These are phyloP conservation scores for Malus orientalis DNA, from an alignment of 306 rosid species.

Conservation along the genomic window DNA sequence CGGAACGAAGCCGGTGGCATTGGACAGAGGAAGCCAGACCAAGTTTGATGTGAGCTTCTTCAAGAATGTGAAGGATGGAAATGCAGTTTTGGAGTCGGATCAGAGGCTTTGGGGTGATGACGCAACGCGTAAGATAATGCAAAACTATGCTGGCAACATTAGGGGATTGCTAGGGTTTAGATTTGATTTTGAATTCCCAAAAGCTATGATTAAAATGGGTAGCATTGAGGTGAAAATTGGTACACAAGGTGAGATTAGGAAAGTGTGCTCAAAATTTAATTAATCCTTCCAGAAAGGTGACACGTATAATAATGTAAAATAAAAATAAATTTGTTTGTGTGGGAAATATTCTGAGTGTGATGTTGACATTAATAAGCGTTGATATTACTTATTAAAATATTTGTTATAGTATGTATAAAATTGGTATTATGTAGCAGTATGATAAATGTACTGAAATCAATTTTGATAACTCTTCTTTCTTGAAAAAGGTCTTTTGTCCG, in stretches of 20 bases:
- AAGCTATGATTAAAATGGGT: conserved; percentile 71
- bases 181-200: conserved; percentile 55
- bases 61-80: conserved; percentile 60
- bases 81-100: conserved; percentile 62
- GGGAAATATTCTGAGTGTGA: neutral
- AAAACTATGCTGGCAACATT: conserved; percentile 51
- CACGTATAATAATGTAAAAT: neutral
- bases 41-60: conserved; percentile 52
- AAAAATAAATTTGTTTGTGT: neutral
- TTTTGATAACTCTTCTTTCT: neutral
- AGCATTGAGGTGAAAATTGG: conserved; percentile 62
- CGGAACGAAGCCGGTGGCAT: conserved; percentile 38
- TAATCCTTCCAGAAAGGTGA: neutral
- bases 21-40: conserved; percentile 47
- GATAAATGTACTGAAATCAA: accelerated
- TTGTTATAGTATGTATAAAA: too few relatives aligned
- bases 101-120: conserved; percentile 62
- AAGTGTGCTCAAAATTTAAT: conserved; percentile 51
- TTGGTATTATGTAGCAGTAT: too few relatives aligned
- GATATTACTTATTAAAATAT: too few relatives aligned
- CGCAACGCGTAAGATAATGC: conserved; percentile 28
- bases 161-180: conserved; percentile 55
- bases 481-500: neutral
- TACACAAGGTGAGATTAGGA: conserved; percentile 59
- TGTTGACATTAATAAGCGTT: accelerated